Base-by-base conservation (phyloP, 139 green algal genomes). In the Haematococcus lacustris region DNA sequence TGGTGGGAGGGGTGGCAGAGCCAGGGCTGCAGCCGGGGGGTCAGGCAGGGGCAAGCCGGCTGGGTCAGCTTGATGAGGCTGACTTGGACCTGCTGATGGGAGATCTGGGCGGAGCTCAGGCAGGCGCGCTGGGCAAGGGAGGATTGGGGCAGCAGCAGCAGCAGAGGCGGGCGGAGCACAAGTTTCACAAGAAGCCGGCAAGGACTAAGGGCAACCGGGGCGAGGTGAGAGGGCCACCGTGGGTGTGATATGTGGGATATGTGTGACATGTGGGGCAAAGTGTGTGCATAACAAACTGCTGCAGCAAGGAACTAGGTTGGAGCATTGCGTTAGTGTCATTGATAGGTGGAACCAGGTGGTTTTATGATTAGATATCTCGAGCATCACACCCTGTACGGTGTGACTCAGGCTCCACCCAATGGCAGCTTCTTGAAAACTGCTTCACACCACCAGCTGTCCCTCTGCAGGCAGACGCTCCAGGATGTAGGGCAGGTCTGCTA, bases 131-230 rank as follows among this genome's bases (percentile, higher is more conserved):
- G 68, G 41, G 2, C n/a, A 1, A 3, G 62, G 37, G 7, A 17
- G 5, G 7, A 38, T 53, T 35, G 70, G 70, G 62, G n/a, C 43
- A 32, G 38, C 51, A 32, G 3, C 61, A 68, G 61, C 61, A 30
- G 40, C 32, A 62, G 4, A 88, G 86, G 74, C 79, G 88, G 0
- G 66, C 87, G 13, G 83, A 86, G 23, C 82, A 92, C 77, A 93
- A 93, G 77, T 93, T 94, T 60, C 82, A 96, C 37, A 94, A 94
- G 75, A 95, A 95, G 75, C 70, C 85, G 25, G 40, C 86, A 6
- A 61, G 86, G 21, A 84, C 17, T 35, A 96, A 94, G 73, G 89
- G 86, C 1, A 75, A 78, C 51, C 38, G 85, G 0, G 85, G 86
- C 1, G 38, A 78, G 50, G 51, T 47, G 50, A 41, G 70, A 13